Evolutionary conservation across 208 protist species (phyloP).

Genomic region (Porcisia deanei): DNA sequence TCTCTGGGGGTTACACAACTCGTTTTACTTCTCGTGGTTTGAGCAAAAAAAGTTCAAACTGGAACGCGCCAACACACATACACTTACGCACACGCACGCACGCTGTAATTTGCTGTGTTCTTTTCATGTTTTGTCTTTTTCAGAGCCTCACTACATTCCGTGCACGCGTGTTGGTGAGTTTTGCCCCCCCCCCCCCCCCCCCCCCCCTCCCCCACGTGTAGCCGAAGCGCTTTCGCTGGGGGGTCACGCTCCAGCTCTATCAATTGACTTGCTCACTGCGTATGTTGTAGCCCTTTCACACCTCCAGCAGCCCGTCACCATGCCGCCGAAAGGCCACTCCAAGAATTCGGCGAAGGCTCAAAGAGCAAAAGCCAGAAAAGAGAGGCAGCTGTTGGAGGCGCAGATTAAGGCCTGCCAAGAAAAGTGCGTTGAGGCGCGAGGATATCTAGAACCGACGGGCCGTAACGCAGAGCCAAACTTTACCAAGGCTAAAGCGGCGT

Average conservation of each 20-base stretch:
- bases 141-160: neutral
- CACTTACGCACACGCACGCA: no score
- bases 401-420: slow-evolving; percentile 67
- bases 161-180: neutral
- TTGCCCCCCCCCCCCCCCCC: neutral
- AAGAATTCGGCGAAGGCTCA: slow-evolving; percentile 30
- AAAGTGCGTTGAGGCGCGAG: slow-evolving; percentile 75
- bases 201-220: neutral
- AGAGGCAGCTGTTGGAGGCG: slow-evolving; percentile 78
- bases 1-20: no score
- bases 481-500: slow-evolving; percentile 66
- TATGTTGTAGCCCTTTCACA: neutral
- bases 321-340: slow-evolving; percentile 36
- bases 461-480: slow-evolving; percentile 68
- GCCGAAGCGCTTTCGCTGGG: neutral
- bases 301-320: slow-evolving; percentile 9
- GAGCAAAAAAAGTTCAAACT: neutral
- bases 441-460: slow-evolving; percentile 68
- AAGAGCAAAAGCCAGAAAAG: slow-evolving; percentile 63
- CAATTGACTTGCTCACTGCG: neutral
- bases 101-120: neutral
- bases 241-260: neutral
- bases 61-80: neutral
- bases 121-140: slow-evolving; percentile 5
- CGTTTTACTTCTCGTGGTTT: no score